Percentiles rank a stretch among this genome's conserved stretches.
phyloP scores from a whole-genome alignment of 2,329 filamentous ascomycete species.

The Pestalotiopsis sp. region DNA sequence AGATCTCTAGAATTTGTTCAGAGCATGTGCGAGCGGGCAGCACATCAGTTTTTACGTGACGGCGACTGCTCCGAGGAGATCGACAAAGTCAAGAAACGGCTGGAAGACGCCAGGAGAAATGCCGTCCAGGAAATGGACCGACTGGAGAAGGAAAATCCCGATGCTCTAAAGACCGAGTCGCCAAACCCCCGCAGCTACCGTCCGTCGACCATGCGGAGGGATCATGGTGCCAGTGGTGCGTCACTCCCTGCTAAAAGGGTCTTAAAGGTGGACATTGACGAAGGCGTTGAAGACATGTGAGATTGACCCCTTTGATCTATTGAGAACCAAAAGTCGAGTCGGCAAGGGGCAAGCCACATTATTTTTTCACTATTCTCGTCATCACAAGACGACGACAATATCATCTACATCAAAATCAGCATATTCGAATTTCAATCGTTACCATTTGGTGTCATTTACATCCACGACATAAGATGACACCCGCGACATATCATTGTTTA shows the following conservation, averaged over 20 bases:
- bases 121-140: slow-evolving; percentile 63
- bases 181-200: slow-evolving; percentile 52
- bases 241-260: slow-evolving; percentile 23
- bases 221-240: slow-evolving; percentile 35
- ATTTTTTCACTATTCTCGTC: not conserved
- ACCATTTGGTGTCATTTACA: not conserved
- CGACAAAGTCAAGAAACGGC: slow-evolving; percentile 65
- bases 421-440: slow-evolving; percentile 21
- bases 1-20: slow-evolving; percentile 80
- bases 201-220: slow-evolving; percentile 56
- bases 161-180: slow-evolving; percentile 24
- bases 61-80: slow-evolving; percentile 84
- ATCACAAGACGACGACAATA: not conserved
- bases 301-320: not conserved
- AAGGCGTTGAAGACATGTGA: slow-evolving; percentile 31
- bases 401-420: not conserved
- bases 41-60: slow-evolving; percentile 86
- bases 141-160: slow-evolving; percentile 53
- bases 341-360: not conserved
- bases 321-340: slow-evolving; percentile 16
- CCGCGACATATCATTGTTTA: slow-evolving; percentile 4
- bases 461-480: not conserved
- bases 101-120: slow-evolving; percentile 64
- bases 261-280: slow-evolving; percentile 28
- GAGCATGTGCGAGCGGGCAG: slow-evolving; percentile 80